Evolutionary conservation across 2,329 filamentous ascomycete genomes (phyloP).

Genomic region (Apiospora aurea): DNA sequence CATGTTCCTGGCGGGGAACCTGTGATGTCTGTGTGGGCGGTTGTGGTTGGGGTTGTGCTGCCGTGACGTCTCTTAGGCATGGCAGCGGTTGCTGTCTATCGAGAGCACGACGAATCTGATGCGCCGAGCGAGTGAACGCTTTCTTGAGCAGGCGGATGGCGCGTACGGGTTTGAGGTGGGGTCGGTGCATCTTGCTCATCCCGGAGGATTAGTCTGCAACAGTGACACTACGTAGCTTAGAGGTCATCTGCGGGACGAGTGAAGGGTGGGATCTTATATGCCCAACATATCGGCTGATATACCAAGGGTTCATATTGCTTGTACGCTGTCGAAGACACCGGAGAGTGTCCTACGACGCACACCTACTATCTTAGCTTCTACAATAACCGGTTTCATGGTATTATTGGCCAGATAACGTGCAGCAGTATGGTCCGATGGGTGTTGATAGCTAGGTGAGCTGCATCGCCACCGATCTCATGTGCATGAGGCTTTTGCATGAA

Average conservation of each 20-base stretch:
- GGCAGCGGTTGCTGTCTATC: conserved; percentile 26
- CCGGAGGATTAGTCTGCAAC: not conserved
- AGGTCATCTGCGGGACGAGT: not conserved
- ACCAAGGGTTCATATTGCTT: not conserved
- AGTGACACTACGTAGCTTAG: not conserved
- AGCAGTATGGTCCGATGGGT: not conserved
- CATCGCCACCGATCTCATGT: conserved; percentile 13
- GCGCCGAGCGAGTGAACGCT: not conserved
- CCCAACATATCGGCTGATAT: not conserved
- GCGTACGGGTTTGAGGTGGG: not conserved
- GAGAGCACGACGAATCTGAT: not conserved
- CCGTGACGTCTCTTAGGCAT: conserved; percentile 30
- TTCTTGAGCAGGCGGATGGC: conserved; percentile 1
- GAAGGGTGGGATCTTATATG: conserved; percentile 12
- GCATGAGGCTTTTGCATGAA: conserved; percentile 5
- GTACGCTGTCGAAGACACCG: not conserved
- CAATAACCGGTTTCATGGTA: not conserved
- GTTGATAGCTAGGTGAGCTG: conserved; percentile 1
- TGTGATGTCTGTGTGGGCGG: not conserved
- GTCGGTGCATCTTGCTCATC: conserved; percentile 7
- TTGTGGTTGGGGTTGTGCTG: not conserved
- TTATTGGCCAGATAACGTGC: not conserved
- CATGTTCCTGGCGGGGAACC: not conserved
- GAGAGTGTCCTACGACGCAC: not conserved
- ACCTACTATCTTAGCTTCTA: not conserved